Conservation (phyloP, 805 yeast species). For the Pichia heedii region DNA sequence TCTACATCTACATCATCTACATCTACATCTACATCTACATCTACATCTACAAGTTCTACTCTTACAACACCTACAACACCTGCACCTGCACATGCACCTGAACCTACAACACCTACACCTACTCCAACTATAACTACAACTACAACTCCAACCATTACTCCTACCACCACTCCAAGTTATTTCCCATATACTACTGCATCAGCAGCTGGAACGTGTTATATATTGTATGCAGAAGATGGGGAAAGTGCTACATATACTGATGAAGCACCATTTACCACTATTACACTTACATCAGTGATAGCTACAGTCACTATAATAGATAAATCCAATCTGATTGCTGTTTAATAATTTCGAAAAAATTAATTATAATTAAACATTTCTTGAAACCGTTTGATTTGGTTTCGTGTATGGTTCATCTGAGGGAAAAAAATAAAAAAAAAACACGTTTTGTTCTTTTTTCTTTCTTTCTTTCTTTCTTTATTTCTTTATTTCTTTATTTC, state of each 20-base stretch:
- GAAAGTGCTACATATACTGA: conserved; percentile 19
- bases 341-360: too few species aligned
- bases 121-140: conserved; percentile 3
- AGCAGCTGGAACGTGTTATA: conserved; percentile 26
- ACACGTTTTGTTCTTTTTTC: not conserved
- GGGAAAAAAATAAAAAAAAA: too few species aligned
- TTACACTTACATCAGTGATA: conserved; percentile 26
- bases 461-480: too few species aligned
- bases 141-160: conserved; percentile 5
- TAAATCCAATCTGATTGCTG: not conserved
- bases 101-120: conserved; percentile 6
- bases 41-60: conserved; percentile 8
- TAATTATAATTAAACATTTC: too few species aligned
- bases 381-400: too few species aligned
- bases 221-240: conserved; percentile 29
- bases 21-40: conserved; percentile 2
- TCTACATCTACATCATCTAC: conserved; percentile 5
- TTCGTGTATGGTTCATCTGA: too few species aligned
- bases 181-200: conserved; percentile 27
- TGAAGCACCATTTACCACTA: conserved; percentile 25
- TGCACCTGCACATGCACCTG: conserved; percentile 10
- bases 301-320: conserved; percentile 26
- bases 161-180: conserved; percentile 11
- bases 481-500: too few species aligned
- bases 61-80: conserved; percentile 9